These are phyloP conservation scores for Diaporthe eres DNA, from an alignment of 2,329 filamentous ascomycete genomes.

Conservation along the genomic window DNA sequence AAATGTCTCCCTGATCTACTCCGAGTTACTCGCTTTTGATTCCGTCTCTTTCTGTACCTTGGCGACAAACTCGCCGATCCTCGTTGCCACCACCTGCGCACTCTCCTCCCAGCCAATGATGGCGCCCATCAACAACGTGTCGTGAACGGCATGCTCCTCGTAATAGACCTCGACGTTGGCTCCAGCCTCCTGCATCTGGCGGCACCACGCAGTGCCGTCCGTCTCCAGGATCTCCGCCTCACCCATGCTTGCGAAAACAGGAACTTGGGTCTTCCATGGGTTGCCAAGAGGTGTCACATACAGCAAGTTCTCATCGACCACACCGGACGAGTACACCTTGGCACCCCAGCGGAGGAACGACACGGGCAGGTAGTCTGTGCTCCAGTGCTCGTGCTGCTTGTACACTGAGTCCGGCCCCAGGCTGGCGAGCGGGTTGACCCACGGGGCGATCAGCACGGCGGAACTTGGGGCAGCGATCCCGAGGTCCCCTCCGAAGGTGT, in stretches of 20 bases:
- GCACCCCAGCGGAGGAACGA: constrained; percentile 58
- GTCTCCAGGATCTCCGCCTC: constrained; percentile 15
- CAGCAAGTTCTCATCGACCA: background rate
- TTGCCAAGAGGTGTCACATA: constrained; percentile 11
- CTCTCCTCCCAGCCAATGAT: constrained; percentile 58
- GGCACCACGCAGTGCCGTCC: background rate
- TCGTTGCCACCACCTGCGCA: constrained; percentile 44
- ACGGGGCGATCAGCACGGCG: constrained; percentile 52
- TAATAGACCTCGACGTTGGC: constrained; percentile 54
- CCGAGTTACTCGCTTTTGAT: background rate
- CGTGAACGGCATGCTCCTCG: constrained; percentile 59
- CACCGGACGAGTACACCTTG: constrained; percentile 46
- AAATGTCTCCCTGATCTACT: background rate
- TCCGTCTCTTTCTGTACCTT: background rate
- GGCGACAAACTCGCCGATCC: constrained; percentile 45
- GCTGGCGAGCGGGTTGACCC: constrained; percentile 41
- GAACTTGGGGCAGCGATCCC: constrained; percentile 53
- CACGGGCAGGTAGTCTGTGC: constrained; percentile 55
- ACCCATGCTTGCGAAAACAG: background rate
- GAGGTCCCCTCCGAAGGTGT: constrained; percentile 52
- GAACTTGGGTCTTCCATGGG: background rate
- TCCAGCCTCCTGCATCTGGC: constrained; percentile 6
- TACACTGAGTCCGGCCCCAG: constrained; percentile 42
- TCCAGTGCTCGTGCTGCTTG: constrained; percentile 42
- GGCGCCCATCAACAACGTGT: constrained; percentile 58